A percentile compares a stretch with the other conserved stretches of the same genome.
Conservation (phyloP, 495 filamentous ascomycete species). For the Lasiosphaeria ovina region DNA sequence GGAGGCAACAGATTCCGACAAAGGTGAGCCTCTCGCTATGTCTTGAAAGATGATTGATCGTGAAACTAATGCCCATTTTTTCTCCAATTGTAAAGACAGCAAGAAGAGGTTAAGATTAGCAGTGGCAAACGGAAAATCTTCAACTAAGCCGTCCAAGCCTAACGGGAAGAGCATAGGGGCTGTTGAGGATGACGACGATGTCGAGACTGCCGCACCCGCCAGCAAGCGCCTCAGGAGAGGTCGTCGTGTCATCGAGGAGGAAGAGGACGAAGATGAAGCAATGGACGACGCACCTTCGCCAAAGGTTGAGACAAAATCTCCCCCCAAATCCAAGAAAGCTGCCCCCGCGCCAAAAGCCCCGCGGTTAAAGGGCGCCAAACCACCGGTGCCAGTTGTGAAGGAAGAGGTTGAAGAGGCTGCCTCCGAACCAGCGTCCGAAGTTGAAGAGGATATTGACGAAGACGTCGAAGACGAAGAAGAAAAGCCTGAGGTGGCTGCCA, state of each 20-base stretch:
- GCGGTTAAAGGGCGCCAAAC: conserved; percentile 22
- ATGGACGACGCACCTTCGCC: conserved; percentile 36
- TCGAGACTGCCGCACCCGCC: conserved; percentile 51
- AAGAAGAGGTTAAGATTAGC: conserved; percentile 34
- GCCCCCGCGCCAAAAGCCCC: conserved; percentile 16
- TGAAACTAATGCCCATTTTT: background rate
- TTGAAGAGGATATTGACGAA: conserved; percentile 54
- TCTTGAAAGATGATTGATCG: conserved; percentile 4
- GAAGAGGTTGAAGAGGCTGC: conserved; percentile 44
- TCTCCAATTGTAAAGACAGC: conserved; percentile 26
- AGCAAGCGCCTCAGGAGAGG: conserved; percentile 48
- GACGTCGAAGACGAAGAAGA: conserved; percentile 64
- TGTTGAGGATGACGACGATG: conserved; percentile 45
- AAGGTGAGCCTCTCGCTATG: conserved; percentile 25
- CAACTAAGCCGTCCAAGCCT: conserved; percentile 1
- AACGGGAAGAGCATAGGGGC: conserved; percentile 25
- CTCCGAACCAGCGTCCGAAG: conserved; percentile 51
- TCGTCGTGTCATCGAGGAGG: conserved; percentile 34
- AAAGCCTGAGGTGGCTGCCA: conserved; percentile 70
- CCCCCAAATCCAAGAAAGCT: conserved; percentile 24
- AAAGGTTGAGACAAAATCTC: conserved; percentile 24
- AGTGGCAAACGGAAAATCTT: conserved; percentile 8
- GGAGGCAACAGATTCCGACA: conserved; percentile 20
- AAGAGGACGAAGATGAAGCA: conserved; percentile 42
- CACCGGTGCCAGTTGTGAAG: conserved; percentile 22